These are phyloP conservation scores for Ganoderma lucidum DNA, from an alignment of 1,284 basidiomycete genomes.

Conservation along the genomic window DNA sequence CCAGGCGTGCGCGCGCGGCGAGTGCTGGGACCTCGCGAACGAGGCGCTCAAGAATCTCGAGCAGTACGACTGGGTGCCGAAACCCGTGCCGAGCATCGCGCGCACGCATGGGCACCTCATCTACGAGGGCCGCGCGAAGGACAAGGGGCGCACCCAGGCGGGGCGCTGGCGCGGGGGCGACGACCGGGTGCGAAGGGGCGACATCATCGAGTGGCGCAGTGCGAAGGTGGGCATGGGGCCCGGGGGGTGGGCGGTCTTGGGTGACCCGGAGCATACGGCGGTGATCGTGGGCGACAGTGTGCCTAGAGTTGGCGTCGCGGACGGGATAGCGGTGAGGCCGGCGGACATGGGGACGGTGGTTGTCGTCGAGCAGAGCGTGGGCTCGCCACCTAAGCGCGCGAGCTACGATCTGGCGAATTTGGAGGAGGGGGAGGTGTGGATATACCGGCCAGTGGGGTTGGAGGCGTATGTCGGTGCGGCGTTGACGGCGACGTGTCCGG, in stretches of 20 bases:
- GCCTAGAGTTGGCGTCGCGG: constrained; percentile 35
- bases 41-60: constrained; percentile 57
- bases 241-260: constrained; percentile 37
- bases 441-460: constrained; percentile 49
- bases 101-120: constrained; percentile 66
- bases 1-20: constrained; percentile 57
- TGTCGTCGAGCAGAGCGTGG: constrained; percentile 47
- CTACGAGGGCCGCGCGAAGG: constrained; percentile 51
- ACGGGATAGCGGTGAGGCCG: constrained; percentile 38
- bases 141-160: constrained; percentile 41
- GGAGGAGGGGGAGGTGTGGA: constrained; percentile 49
- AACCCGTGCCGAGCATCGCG: constrained; percentile 55
- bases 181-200: constrained; percentile 58
- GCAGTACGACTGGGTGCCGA: constrained; percentile 52
- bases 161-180: constrained; percentile 65
- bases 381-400: constrained; percentile 39
- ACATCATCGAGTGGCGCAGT: constrained; percentile 62
- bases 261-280: constrained; percentile 48
- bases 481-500: constrained; percentile 37
- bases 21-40: constrained; percentile 67
- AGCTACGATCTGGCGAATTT: constrained; percentile 44
- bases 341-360: constrained; percentile 43
- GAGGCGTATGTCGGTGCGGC: constrained; percentile 43
- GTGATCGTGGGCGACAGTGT: constrained; percentile 44
- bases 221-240: constrained; percentile 45